A percentile compares a stretch with the other conserved stretches of the same genome.
Evolutionary conservation across 495 filamentous ascomycete genomes (phyloP).

Genomic region (Aspergillus affinis): DNA sequence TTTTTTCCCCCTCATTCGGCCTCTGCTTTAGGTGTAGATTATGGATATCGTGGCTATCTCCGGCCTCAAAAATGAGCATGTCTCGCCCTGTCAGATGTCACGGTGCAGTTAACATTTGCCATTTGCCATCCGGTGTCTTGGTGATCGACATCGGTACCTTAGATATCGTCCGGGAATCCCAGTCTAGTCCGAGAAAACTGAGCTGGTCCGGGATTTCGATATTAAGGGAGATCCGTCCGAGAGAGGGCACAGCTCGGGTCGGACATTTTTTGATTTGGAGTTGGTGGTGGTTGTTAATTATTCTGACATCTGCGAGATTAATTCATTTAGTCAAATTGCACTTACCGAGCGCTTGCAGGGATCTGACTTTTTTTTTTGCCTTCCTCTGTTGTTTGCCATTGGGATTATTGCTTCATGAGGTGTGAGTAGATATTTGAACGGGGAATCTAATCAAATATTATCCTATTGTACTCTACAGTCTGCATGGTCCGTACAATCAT

Average conservation of each 20-base stretch:
- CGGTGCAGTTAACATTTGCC: not conserved
- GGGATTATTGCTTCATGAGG: no score
- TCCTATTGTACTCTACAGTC: no score
- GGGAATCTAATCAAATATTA: no score
- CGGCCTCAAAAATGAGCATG: not conserved
- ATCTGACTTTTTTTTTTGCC: no score
- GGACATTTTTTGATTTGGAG: not conserved
- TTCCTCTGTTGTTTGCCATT: no score
- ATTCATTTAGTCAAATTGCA: no score
- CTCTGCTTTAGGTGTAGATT: not conserved
- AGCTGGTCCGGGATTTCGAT: not conserved
- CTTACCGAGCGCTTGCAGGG: no score
- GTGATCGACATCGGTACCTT: not conserved
- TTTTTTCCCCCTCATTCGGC: not conserved
- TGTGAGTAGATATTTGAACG: no score
- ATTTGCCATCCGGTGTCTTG: not conserved
- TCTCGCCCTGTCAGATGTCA: not conserved
- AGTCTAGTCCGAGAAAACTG: not conserved
- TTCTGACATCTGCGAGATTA: not conserved
- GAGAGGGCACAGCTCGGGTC: not conserved
- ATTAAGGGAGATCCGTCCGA: not conserved
- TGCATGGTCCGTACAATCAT: no score
- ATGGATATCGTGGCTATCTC: not conserved
- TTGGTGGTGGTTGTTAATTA: no score
- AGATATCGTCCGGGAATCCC: not conserved